Base-by-base conservation (phyloP, 202 grass and related monocot genomes). In the Panicum virgatum region DNA sequence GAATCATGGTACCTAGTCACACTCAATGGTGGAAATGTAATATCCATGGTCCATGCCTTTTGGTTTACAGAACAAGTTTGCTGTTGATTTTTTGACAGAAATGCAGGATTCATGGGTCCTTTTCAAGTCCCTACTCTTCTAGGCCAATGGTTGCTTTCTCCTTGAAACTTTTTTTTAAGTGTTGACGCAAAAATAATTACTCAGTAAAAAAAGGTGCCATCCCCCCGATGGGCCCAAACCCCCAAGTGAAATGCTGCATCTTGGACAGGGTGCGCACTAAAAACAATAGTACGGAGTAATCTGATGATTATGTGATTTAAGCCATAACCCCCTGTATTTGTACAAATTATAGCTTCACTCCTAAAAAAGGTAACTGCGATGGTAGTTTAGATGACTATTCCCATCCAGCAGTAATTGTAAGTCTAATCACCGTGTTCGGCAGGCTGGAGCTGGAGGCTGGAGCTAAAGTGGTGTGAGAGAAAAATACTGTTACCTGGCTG, bases 251-350 rank as follows among this genome's bases (percentile, higher is more conserved):
- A 75, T 83, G 60, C 68, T 9, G 67, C 26, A 83, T 86, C 73
- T 89, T 79, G 89, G 44, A 83, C 9, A 80, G 37, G 23, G 73
- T 86, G 82, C 68, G 68, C 69, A 73, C 68, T 47, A 42, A 82
- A 85, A 82, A 42, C 34, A 68, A n/a, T n/a, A n/a, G n/a, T n/a
- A n/a, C n/a, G n/a, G n/a, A n/a, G n/a, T n/a, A n/a, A n/a, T n/a
- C n/a, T 66, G 19, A 56, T 2, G 23, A 25, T 23, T 5, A 3
- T 12, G 34, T 43, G 30, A 72, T 12, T 30, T 72, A 63, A 63
- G 10, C 22, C 30, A 2, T 30, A 62, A 16, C 5, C 18, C 76
- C 37, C 3, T 20, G 45, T 47, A 45, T 51, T 47, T 75, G 25
- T 37, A 2, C 37, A 39, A 65, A 74, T 39, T 12, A 63, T 12